Evolutionary conservation across 2,329 filamentous ascomycete species (phyloP), one percentile per base, ranked within the genome.

Genomic region (Gaeumannomyces tritici): DNA sequence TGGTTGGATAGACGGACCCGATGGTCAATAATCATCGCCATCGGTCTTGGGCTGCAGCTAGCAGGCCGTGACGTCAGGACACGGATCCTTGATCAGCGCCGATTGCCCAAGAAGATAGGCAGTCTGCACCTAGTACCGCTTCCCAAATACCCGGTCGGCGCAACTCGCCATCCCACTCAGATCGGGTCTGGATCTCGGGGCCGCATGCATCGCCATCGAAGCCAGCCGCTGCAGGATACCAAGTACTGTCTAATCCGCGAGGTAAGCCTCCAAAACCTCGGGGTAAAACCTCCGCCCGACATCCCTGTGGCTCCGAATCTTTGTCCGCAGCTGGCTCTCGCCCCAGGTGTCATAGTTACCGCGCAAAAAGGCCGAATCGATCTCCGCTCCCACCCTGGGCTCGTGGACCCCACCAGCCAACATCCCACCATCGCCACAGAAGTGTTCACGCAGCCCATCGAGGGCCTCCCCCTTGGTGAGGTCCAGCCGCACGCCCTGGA

Each of bases 301-400:
- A 62, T 78, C 74, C 3, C 75, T 71, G 69, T 83, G 80, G 62
- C 80, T 83, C 15, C 80, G 71, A 13, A 83, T 75, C 69, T 83
- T 83, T 2, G 80, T 83, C 62, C 81, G 72, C 55, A 84, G 67
- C 70, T 83, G 80, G 7, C 78, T 76, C 68, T 83, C 81, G 0
- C 81, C 82, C 80, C 81, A 83, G 0, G 80, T 83, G 61, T 82
- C 76, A 63, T 82, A 83, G 54, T 73, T 74, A 0, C 79, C 80
- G 15, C 70, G 73, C 47, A 82, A 65, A 63, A 83, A 83, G 0
- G 79, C 72, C 42, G 80, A 81, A 64, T 83, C 80, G 57, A 83
- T 73, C 11, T 65, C 67, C 6, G 65, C 66, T 1, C 70, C 76
- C 62, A 76, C 75, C 0, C 69, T 70, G 3, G 74, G 74, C 65